Percentiles rank a stretch among this genome's conserved stretches.
Evolutionary conservation across 768 basidiomycete species (phyloP).

Genomic region (Tricholoma saponaceum): DNA sequence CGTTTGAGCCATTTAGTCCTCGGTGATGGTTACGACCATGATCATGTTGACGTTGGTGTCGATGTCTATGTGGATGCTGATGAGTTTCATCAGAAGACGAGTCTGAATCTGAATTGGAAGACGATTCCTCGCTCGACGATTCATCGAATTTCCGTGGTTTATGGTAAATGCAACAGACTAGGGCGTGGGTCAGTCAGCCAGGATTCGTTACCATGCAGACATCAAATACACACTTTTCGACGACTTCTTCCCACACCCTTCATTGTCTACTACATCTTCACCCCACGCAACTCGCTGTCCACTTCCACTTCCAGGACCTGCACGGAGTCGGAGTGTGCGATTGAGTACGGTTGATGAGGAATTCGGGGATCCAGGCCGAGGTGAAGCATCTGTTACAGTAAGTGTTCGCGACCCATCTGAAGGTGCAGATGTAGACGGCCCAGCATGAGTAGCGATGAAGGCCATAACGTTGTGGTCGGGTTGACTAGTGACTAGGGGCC

Average conservation of each 20-base stretch:
- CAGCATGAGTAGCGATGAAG: slow-evolving; percentile 2
- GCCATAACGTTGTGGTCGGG: background rate
- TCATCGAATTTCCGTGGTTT: slow-evolving; percentile 78
- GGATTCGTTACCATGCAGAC: background rate
- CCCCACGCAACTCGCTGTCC: slow-evolving; percentile 73
- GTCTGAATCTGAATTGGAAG: slow-evolving; percentile 44
- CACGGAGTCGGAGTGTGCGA: slow-evolving; percentile 49
- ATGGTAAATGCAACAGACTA: slow-evolving; percentile 96
- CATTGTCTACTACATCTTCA: slow-evolving; percentile 87
- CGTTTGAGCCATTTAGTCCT: slow-evolving; percentile 7
- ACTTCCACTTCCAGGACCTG: slow-evolving; percentile 38
- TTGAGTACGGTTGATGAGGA: slow-evolving; percentile 22
- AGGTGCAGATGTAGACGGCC: slow-evolving; percentile 37
- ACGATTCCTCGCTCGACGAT: slow-evolving; percentile 64
- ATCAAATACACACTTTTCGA: slow-evolving; percentile 73
- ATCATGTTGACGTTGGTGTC: slow-evolving; percentile 6
- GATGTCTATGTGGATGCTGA: slow-evolving; percentile 9
- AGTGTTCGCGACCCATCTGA: slow-evolving; percentile 53
- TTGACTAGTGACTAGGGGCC: too few relatives aligned
- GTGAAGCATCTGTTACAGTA: slow-evolving; percentile 35
- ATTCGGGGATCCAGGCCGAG: slow-evolving; percentile 16
- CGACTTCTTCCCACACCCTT: slow-evolving; percentile 83
- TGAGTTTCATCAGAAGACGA: slow-evolving; percentile 26
- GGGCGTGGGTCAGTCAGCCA: background rate
- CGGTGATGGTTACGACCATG: slow-evolving; percentile 5